Conservation (phyloP, 306 rosid genomes). For the Vigna hirtella region DNA sequence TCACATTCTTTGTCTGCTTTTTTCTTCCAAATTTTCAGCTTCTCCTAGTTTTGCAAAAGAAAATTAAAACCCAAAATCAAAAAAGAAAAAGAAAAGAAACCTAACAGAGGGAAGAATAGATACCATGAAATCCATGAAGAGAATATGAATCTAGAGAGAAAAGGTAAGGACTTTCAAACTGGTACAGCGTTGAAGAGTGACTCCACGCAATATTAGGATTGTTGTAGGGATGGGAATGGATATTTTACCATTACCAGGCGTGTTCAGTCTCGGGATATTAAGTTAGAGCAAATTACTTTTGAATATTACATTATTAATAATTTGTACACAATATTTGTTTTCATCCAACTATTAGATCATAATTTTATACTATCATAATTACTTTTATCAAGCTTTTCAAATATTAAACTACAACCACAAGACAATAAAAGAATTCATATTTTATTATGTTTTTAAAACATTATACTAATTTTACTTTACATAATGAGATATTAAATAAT, state of each 20-base stretch:
- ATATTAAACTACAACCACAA: no score
- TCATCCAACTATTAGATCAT: no score
- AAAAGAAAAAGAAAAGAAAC: background rate
- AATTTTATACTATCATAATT: no score
- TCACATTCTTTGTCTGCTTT: constrained; percentile 51
- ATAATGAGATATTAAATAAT: no score
- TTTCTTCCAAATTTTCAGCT: constrained; percentile 57
- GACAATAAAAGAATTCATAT: no score
- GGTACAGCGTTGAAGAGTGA: background rate
- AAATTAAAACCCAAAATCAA: background rate
- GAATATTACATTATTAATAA: no score
- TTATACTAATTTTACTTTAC: no score
- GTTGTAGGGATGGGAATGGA: background rate
- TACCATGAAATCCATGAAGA: constrained; percentile 42
- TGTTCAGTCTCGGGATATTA: no score
- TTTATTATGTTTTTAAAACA: no score
- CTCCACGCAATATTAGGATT: background rate
- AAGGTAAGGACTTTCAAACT: background rate
- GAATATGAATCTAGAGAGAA: background rate
- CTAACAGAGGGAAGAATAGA: background rate
- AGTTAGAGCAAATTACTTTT: no score
- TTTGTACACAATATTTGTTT: no score
- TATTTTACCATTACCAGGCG: background rate
- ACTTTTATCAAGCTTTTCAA: no score
- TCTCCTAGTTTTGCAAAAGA: constrained; percentile 47